Evolutionary conservation across 805 yeast species (phyloP).

Genomic region (Priceomyces fermenticarens): DNA sequence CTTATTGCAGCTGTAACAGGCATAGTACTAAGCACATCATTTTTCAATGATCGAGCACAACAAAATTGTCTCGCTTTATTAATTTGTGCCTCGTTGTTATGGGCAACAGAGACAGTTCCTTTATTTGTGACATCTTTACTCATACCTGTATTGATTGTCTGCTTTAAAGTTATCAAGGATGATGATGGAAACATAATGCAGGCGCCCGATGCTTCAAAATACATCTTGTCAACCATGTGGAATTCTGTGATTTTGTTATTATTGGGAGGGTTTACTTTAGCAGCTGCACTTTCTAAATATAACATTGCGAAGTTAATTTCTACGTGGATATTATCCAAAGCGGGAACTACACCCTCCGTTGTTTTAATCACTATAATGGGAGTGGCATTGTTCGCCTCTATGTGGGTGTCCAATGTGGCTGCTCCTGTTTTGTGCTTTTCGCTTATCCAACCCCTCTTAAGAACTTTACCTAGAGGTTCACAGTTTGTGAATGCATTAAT

Average conservation of each 20-base stretch:
- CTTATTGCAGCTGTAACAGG: slow-evolving; percentile 49
- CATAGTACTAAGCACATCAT: slow-evolving; percentile 22
- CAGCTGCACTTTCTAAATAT: slow-evolving; percentile 54
- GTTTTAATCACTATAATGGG: slow-evolving; percentile 49
- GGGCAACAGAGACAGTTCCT: slow-evolving; percentile 97
- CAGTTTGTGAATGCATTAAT: slow-evolving; percentile 39
- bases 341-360: slow-evolving; percentile 50
- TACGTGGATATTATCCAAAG: slow-evolving; percentile 46
- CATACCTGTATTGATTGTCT: slow-evolving; percentile 78
- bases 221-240: slow-evolving; percentile 51
- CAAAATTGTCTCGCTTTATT: slow-evolving; percentile 69
- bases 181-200: slow-evolving; percentile 44
- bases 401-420: slow-evolving; percentile 60
- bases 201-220: slow-evolving; percentile 41
- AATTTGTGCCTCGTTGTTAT: slow-evolving; percentile 74
- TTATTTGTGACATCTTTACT: slow-evolving; percentile 83
- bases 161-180: slow-evolving; percentile 65
- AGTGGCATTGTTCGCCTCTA: slow-evolving; percentile 49
- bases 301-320: slow-evolving; percentile 50
- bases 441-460: slow-evolving; percentile 46
- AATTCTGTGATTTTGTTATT: slow-evolving; percentile 49
- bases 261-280: slow-evolving; percentile 54
- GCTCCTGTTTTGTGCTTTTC: slow-evolving; percentile 55
- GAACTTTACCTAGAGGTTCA: slow-evolving; percentile 42
- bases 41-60: slow-evolving; percentile 35